A percentile compares a stretch with the other conserved stretches of the same genome.
Evolutionary conservation across 257 asterid genomes (phyloP).

Genomic region (Salvia splendens): DNA sequence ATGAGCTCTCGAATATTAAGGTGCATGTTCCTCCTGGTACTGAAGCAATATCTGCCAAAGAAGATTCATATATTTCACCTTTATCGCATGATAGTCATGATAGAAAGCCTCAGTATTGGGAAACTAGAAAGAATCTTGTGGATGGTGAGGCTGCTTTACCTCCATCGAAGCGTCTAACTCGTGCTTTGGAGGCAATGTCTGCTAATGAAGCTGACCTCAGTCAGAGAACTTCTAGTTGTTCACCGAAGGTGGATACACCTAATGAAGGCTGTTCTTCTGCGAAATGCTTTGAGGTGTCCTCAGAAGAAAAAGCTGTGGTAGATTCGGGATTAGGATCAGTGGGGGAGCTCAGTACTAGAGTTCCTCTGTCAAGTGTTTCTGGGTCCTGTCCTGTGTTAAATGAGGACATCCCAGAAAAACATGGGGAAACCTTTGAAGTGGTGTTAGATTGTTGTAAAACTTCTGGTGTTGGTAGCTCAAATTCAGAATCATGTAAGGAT

Average conservation of each 20-base stretch:
- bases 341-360: slow-evolving; percentile 32
- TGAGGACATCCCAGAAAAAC: slow-evolving; percentile 29
- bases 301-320: slow-evolving; percentile 30
- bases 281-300: slow-evolving; percentile 37
- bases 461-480: slow-evolving; percentile 34
- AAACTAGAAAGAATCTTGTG: slow-evolving; percentile 48
- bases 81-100: slow-evolving; percentile 40
- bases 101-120: slow-evolving; percentile 52
- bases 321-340: slow-evolving; percentile 36
- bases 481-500: slow-evolving; percentile 37
- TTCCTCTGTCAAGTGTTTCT: slow-evolving; percentile 41
- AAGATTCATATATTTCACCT: slow-evolving; percentile 37
- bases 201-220: slow-evolving; percentile 82
- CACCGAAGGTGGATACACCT: slow-evolving; percentile 32
- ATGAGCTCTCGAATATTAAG: slow-evolving; percentile 35
- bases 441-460: slow-evolving; percentile 35
- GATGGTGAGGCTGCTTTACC: slow-evolving; percentile 95
- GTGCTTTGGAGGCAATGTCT: slow-evolving; percentile 98
- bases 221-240: slow-evolving; percentile 42
- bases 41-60: slow-evolving; percentile 35
- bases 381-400: slow-evolving; percentile 34
- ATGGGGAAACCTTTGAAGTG: slow-evolving; percentile 31
- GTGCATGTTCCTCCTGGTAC: slow-evolving; percentile 43
- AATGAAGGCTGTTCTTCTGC: slow-evolving; percentile 31
- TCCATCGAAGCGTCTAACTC: slow-evolving; percentile 91